phyloP scores from a whole-genome alignment of 225 moss, liverwort and hornwort species.

The Anthoceros angustus region DNA sequence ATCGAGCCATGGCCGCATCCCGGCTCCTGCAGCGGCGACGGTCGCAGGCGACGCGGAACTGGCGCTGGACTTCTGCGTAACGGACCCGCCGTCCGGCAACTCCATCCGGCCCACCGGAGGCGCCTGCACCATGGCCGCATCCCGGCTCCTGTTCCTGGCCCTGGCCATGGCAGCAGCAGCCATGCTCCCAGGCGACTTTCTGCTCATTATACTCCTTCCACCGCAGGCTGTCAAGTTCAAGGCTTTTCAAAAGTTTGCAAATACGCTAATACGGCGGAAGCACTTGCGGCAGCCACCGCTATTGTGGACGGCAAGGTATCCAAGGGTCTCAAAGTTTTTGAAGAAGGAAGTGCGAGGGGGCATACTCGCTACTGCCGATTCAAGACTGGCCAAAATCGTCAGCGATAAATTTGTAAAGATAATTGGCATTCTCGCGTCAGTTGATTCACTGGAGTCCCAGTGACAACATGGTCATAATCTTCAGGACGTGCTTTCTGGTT shows the following conservation, averaged over 20 bases:
- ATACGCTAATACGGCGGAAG: constrained; percentile 78
- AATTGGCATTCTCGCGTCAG: not conserved
- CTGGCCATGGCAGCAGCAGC: too few relatives aligned
- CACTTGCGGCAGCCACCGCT: constrained; percentile 56
- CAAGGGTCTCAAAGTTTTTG: constrained; percentile 60
- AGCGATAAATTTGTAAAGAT: constrained; percentile 57
- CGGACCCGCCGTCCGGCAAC: too few relatives aligned
- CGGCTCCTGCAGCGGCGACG: too few relatives aligned
- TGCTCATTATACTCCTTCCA: too few relatives aligned
- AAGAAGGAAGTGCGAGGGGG: constrained; percentile 56
- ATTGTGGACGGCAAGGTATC: constrained; percentile 72
- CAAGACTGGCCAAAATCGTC: constrained; percentile 69
- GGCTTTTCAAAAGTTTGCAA: constrained; percentile 83
- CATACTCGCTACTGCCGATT: constrained; percentile 61
- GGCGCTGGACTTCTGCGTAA: too few relatives aligned
- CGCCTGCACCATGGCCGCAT: too few relatives aligned
- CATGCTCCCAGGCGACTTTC: too few relatives aligned
- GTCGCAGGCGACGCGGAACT: too few relatives aligned
- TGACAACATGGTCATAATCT: not conserved
- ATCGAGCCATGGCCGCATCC: too few relatives aligned
- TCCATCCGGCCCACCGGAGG: too few relatives aligned
- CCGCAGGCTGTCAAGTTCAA: constrained; percentile 54
- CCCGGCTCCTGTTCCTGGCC: too few relatives aligned
- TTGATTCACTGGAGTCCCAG: not conserved
- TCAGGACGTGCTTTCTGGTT: not conserved